Conservation (phyloP, 108 stramenopile genomes). For the Cyclotella baltica region DNA sequence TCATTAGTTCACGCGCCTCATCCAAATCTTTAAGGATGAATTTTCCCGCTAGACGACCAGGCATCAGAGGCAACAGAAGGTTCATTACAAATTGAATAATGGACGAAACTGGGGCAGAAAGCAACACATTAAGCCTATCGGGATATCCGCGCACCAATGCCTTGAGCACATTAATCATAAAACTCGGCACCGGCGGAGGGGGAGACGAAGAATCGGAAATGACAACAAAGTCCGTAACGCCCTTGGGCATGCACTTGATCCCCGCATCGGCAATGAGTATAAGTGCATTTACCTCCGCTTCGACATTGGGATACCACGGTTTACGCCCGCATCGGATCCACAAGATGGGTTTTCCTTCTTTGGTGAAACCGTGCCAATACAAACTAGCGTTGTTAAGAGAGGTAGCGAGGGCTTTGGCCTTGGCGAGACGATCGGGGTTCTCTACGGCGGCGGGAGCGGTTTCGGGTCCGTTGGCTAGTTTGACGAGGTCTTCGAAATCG, state of each 20-base stretch:
- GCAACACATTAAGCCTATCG: conserved; percentile 78
- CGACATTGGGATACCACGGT: conserved; percentile 91
- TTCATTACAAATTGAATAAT: conserved; percentile 92
- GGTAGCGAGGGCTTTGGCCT: conserved; percentile 79
- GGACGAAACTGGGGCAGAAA: conserved; percentile 81
- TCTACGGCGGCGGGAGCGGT: conserved; percentile 68
- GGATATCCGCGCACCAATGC: conserved; percentile 88
- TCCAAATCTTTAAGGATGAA: conserved; percentile 71
- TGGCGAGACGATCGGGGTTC: conserved; percentile 67
- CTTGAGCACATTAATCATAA: conserved; percentile 88
- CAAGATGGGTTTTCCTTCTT: conserved; percentile 85
- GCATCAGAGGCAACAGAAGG: conserved; percentile 87
- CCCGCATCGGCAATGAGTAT: conserved; percentile 88
- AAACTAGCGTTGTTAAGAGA: conserved; percentile 74
- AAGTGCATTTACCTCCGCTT: conserved; percentile 86
- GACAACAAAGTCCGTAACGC: conserved; percentile 87
- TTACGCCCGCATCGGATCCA: conserved; percentile 90
- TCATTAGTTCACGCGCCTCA: conserved; percentile 58
- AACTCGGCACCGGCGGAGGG: conserved; percentile 90
- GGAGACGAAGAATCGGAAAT: conserved; percentile 82
- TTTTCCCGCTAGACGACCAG: conserved; percentile 81
- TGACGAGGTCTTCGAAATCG: conserved; percentile 70
- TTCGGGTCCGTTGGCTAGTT: conserved; percentile 79
- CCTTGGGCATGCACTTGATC: conserved; percentile 84
- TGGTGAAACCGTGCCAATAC: conserved; percentile 89